Evolutionary conservation across 257 asterid species (phyloP).

Genomic region (Solanum boliviense): DNA sequence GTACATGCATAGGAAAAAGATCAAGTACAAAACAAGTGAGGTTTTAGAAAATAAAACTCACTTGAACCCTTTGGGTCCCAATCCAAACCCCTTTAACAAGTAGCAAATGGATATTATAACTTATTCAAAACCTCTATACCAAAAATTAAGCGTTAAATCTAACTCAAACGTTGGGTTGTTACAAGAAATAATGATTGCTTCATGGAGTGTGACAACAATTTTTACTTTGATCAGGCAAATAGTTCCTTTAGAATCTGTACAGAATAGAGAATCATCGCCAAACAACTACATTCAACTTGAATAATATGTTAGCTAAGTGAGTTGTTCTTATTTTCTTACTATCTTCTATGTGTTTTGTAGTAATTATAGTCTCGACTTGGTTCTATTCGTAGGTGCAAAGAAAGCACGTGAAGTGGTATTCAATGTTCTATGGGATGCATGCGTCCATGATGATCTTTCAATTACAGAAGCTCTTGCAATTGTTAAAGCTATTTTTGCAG

Average conservation of each 20-base stretch:
- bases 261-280: background rate
- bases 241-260: background rate
- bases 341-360: background rate
- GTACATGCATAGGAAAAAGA: no score
- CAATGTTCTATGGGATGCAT: slow-evolving; percentile 63
- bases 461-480: no score
- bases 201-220: background rate
- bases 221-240: background rate
- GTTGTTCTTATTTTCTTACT: background rate
- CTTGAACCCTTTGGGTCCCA: background rate
- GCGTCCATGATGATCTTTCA: slow-evolving; percentile 47
- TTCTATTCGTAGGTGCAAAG: slow-evolving; percentile 6
- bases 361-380: background rate
- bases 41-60: background rate
- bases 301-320: background rate
- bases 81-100: background rate
- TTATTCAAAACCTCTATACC: background rate
- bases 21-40: background rate
- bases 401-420: slow-evolving; percentile 46
- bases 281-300: background rate
- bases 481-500: no score
- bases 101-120: background rate
- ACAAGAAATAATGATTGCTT: background rate
- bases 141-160: no score
- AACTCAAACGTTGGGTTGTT: background rate